phyloP scores from a whole-genome alignment of 352 stramenopile species.

The Globisporangium recalcitrans region DNA sequence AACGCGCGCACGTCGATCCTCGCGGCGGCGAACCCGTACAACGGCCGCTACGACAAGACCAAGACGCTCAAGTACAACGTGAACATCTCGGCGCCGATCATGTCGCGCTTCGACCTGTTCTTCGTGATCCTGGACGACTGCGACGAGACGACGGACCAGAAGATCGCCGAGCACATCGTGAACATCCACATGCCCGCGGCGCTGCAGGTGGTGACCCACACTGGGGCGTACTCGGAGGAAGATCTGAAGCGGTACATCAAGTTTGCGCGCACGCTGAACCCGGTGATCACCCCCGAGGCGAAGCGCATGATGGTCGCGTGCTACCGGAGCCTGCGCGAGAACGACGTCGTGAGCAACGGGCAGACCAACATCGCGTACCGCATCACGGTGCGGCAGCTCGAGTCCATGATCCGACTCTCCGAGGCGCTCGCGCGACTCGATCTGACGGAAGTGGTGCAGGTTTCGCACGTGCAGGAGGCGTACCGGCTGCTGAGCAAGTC shows the following conservation, averaged over 20 bases:
- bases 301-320: slow-evolving; percentile 95
- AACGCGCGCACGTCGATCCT: slow-evolving; percentile 99
- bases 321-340: slow-evolving; percentile 96
- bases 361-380: slow-evolving; percentile 96
- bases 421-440: slow-evolving; percentile 95
- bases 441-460: slow-evolving; percentile 89
- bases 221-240: slow-evolving; percentile 60
- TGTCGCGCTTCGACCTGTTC: slow-evolving; percentile 99
- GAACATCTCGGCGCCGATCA: slow-evolving; percentile 94
- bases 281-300: slow-evolving; percentile 63
- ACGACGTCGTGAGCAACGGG: slow-evolving; percentile 90
- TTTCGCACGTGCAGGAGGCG: slow-evolving; percentile 93
- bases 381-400: slow-evolving; percentile 98
- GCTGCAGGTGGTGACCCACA: slow-evolving; percentile 27
- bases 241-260: slow-evolving; percentile 95
- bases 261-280: slow-evolving; percentile 76
- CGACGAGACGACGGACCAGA: slow-evolving; percentile 91
- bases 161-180: slow-evolving; percentile 97
- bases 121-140: slow-evolving; percentile 99
- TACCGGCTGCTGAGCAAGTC: slow-evolving; percentile 96
- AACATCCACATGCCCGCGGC: slow-evolving; percentile 90
- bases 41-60: slow-evolving; percentile 91
- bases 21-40: slow-evolving; percentile 98
- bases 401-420: slow-evolving; percentile 97
- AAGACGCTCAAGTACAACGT: slow-evolving; percentile 90